phyloP scores from a whole-genome alignment of 805 yeast species.

The Blastobotrys terrestris region DNA sequence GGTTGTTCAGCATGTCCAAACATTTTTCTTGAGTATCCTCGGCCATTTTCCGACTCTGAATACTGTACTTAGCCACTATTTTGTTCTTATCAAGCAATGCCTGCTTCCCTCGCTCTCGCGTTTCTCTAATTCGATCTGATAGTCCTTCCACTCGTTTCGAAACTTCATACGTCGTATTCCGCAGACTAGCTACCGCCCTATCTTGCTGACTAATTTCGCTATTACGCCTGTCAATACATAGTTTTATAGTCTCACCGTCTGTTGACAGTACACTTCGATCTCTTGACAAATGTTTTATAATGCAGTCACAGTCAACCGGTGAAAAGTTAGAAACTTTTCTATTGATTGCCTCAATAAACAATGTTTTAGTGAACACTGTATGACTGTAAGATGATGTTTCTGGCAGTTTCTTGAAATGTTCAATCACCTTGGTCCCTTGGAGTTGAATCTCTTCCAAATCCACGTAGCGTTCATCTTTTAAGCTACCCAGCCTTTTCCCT shows the following conservation, averaged over 20 bases:
- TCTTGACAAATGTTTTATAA: slow-evolving; percentile 22
- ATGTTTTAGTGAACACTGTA: slow-evolving; percentile 15
- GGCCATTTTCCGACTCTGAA: slow-evolving; percentile 33
- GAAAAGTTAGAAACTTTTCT: slow-evolving; percentile 6
- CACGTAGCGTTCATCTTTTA: slow-evolving; percentile 25
- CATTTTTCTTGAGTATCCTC: slow-evolving; percentile 32
- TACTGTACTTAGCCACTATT: slow-evolving; percentile 30
- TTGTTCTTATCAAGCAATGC: slow-evolving; percentile 23
- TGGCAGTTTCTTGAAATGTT: slow-evolving; percentile 3
- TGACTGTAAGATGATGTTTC: slow-evolving; percentile 8
- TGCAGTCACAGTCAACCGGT: slow-evolving; percentile 21
- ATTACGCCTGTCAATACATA: slow-evolving; percentile 3
- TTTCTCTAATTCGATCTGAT: slow-evolving; percentile 12
- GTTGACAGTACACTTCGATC: slow-evolving; percentile 17
- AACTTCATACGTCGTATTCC: slow-evolving; percentile 16
- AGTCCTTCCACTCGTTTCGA: slow-evolving; percentile 20
- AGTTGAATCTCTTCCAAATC: slow-evolving; percentile 15
- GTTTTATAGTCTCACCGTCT: slow-evolving; percentile 18
- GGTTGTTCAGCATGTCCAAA: slow-evolving; percentile 32
- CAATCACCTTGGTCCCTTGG: slow-evolving; percentile 12
- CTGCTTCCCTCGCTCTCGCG: slow-evolving; percentile 15
- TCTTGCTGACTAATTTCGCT: slow-evolving; percentile 14
- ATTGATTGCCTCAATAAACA: slow-evolving; percentile 5
- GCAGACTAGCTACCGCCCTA: slow-evolving; percentile 20
- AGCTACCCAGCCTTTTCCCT: slow-evolving; percentile 17